phyloP scores from a whole-genome alignment of 441 rosid species.

The Pelargonium citronellum region DNA sequence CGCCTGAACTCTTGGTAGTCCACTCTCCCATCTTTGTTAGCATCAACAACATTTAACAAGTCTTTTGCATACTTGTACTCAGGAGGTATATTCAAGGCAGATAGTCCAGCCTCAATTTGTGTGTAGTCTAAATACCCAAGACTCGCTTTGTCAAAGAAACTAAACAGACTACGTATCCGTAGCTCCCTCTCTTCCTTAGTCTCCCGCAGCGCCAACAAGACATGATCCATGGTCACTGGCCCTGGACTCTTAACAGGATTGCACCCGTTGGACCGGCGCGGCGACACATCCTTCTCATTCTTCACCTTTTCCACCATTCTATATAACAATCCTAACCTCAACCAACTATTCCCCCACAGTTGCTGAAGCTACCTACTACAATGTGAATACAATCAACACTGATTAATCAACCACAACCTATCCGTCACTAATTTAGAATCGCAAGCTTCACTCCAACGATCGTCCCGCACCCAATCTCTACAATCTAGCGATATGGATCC shows the following conservation, averaged over 20 bases:
- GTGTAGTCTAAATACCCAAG: constrained; percentile 51
- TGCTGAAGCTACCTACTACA: neutral
- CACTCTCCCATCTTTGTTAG: constrained; percentile 52
- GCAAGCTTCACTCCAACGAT: neutral
- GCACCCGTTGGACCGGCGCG: neutral
- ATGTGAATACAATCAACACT: constrained; percentile 4
- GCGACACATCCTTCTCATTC: neutral
- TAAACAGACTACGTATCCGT: constrained; percentile 51
- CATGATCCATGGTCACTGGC: neutral
- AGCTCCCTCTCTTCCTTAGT: constrained; percentile 62
- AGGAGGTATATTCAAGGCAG: constrained; percentile 59
- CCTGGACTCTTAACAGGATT: neutral
- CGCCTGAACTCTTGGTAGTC: constrained; percentile 55
- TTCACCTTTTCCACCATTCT: neutral
- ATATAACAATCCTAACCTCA: neutral
- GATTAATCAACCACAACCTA: neutral
- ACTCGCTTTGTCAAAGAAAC: constrained; percentile 49
- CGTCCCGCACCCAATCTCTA: neutral
- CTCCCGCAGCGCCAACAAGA: constrained; percentile 11
- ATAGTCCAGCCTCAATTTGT: constrained; percentile 57
- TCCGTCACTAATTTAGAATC: neutral
- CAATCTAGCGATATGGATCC: neutral
- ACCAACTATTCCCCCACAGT: neutral
- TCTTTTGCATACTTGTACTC: constrained; percentile 56
- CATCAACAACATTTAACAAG: constrained; percentile 48